phyloP scores from a whole-genome alignment of 1,284 basidiomycete species.

The Salmacisia buchloeana region DNA sequence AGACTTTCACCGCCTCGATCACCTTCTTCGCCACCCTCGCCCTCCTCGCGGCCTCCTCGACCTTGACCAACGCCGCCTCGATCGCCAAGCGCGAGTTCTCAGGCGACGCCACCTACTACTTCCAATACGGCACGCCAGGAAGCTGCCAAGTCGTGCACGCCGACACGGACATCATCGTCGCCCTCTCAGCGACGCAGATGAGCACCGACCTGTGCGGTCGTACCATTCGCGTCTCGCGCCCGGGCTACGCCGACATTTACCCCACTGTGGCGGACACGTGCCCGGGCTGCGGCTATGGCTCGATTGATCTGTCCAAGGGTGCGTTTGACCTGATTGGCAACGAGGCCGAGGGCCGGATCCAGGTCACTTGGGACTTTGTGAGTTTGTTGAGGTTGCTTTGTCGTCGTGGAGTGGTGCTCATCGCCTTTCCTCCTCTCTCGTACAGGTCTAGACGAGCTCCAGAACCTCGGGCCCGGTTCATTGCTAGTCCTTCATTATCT shows the following conservation, averaged over 20 bases:
- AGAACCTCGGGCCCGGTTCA: too few species aligned
- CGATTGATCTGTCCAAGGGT: slow-evolving; percentile 3
- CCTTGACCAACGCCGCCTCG: background rate
- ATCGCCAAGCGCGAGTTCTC: slow-evolving; percentile 1
- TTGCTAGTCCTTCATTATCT: too few species aligned
- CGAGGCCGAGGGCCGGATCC: slow-evolving; percentile 6
- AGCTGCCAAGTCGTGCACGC: background rate
- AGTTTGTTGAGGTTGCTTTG: background rate
- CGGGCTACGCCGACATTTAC: background rate
- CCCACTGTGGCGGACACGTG: slow-evolving; percentile 6
- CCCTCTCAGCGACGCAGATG: slow-evolving; percentile 2
- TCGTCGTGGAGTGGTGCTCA: background rate
- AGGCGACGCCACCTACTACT: slow-evolving; percentile 8
- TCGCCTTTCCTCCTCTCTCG: too few species aligned
- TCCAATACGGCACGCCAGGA: background rate
- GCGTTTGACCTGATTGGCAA: slow-evolving; percentile 5
- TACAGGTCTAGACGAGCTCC: too few species aligned
- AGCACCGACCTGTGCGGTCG: background rate
- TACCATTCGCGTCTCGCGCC: background rate
- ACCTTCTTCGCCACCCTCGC: background rate
- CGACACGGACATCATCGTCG: slow-evolving; percentile 5
- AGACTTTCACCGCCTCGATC: slow-evolving; percentile 2
- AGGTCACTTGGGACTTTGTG: slow-evolving; percentile 3
- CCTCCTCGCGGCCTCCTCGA: background rate
- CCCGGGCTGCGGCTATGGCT: slow-evolving; percentile 6